Evolutionary conservation across 306 rosid genomes (phyloP).

Genomic region (Ceratonia siliqua): DNA sequence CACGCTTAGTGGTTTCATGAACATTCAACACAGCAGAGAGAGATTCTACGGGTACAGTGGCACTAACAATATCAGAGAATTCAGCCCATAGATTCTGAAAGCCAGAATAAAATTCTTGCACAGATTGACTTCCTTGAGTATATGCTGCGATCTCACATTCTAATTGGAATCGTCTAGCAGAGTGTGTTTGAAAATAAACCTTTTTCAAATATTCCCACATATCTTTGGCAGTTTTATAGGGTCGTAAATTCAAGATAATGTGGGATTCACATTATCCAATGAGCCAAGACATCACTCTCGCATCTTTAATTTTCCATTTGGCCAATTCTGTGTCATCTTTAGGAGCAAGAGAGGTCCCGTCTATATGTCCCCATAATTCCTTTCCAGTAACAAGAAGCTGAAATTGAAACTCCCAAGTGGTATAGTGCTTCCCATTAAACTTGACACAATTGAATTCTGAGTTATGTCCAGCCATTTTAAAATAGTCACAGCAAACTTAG

Average conservation of each 20-base stretch:
- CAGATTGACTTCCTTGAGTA: too few relatives aligned
- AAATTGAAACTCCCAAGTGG: neutral
- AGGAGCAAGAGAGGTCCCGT: neutral
- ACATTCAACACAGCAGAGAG: too few relatives aligned
- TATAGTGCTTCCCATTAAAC: neutral
- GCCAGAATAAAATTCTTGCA: too few relatives aligned
- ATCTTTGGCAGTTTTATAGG: neutral
- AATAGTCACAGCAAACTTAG: too few relatives aligned
- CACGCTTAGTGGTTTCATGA: too few relatives aligned
- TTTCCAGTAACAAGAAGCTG: neutral
- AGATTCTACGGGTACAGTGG: too few relatives aligned
- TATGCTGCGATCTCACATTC: too few relatives aligned
- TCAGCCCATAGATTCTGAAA: too few relatives aligned
- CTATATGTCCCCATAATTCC: neutral
- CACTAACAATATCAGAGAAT: too few relatives aligned
- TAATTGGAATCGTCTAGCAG: neutral
- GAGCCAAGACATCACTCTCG: neutral
- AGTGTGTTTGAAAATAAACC: neutral
- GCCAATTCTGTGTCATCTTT: too few relatives aligned
- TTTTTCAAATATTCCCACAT: neutral
- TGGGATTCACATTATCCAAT: neutral
- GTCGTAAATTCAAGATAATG: neutral
- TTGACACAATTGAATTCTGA: neutral
- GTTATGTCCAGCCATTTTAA: neutral
- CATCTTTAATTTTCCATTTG: neutral